Evolutionary conservation across 805 yeast genomes (phyloP), one percentile per base, ranked within the genome.

Genomic region (Teunomyces pallodes): DNA sequence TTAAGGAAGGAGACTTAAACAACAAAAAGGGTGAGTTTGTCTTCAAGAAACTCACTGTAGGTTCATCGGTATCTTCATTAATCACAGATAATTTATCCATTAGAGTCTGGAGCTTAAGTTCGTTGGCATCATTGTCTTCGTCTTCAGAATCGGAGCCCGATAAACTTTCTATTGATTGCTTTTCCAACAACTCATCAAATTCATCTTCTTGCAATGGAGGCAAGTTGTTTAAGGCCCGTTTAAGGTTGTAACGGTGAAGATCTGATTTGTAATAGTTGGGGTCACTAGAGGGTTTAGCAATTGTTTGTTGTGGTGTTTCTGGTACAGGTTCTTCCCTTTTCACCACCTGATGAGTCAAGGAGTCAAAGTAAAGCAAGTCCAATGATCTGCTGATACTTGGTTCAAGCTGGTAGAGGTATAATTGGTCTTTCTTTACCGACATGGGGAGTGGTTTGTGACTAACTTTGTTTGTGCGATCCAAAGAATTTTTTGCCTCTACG

Each of bases 1-100:
- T 74, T 12, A 85, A 49, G 3, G 72, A 46, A 0, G 66, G 49
- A 0, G 89, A 80, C 48, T 76, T 72, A 61, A 85, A 84, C 36
- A 80, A 68, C 1, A 88, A 74, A 46, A 68, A 80, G 0, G 97
- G 90, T 0, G 95, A 83, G 55, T 82, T 80, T 0, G 92, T 83
- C 48, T 85, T 81, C 51, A 86, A 59, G 58, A 76, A 81, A 58
- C 85, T 77, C 32, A 75, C 65, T 26, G 66, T 64, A 20, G 68
- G 59, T 30, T 62, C 75, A 13, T 59, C 67, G 12, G 66, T 70
- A 1, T 60, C 65, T 2, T 57, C 62, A n/a, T 57, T 56, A 3
- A 33, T 14, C 7, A 24, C 42, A 10, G 46, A 59, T 26, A 61
- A 24, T 27, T 60, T 29, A 58, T 63, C 64, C 12, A 69, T 53